Conservation (phyloP, 495 filamentous ascomycete species). For the Hypoxylon crocopeplum region DNA sequence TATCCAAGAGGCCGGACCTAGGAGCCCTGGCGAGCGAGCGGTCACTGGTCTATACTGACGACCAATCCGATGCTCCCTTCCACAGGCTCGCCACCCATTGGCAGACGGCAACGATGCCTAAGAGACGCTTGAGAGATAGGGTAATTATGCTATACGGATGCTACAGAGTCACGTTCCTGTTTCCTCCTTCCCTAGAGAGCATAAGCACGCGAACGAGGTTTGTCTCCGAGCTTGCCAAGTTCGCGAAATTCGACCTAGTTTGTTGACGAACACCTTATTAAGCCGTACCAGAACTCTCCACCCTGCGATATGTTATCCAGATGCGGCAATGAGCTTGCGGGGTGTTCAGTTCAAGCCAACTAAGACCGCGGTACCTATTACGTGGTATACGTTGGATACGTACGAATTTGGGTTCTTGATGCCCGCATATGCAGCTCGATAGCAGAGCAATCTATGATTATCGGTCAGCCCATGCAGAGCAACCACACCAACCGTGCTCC, state of each 20-base stretch:
- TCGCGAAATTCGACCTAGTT: conserved; percentile 29
- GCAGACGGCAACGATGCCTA: conserved; percentile 11
- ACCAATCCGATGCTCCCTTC: conserved; percentile 27
- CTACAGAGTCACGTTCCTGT: conserved; percentile 10
- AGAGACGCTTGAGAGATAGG: conserved; percentile 22
- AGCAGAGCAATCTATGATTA: conserved; percentile 42
- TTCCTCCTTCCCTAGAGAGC: conserved; percentile 16
- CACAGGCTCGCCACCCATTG: conserved; percentile 14
- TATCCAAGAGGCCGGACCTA: conserved; percentile 13
- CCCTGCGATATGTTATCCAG: conserved; percentile 34
- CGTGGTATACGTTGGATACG: conserved; percentile 9
- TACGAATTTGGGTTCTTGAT: conserved; percentile 33
- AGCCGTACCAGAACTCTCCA: conserved; percentile 12
- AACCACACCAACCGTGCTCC: conserved; percentile 31
- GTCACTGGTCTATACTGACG: conserved; percentile 22
- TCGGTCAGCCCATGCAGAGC: conserved; percentile 41
- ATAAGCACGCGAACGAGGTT: conserved; percentile 19
- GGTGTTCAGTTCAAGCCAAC: conserved; percentile 16
- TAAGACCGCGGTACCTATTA: conserved; percentile 23
- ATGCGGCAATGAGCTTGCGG: conserved; percentile 29
- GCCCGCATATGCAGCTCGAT: conserved; percentile 36
- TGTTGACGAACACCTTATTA: conserved; percentile 20
- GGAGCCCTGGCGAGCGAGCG: conserved; percentile 18
- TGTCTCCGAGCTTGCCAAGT: conserved; percentile 17
- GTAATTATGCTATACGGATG: conserved; percentile 26